Evolutionary conservation across 805 yeast genomes (phyloP).

Genomic region (Yamadazyma phyllophila): DNA sequence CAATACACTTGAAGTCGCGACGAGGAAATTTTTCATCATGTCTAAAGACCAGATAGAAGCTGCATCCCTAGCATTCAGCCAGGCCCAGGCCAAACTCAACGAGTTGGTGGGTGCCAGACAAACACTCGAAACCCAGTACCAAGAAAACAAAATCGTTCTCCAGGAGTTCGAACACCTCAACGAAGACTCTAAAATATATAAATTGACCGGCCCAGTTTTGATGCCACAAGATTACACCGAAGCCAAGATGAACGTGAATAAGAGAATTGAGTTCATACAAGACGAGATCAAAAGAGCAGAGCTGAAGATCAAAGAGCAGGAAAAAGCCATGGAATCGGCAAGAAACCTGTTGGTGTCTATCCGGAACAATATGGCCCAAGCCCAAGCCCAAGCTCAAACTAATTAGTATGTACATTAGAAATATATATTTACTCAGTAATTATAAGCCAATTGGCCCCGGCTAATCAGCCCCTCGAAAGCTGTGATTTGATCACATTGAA

Average conservation of each 20-base stretch:
- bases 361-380: conserved; percentile 27
- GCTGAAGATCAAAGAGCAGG: conserved; percentile 50
- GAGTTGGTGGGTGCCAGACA: conserved; percentile 73
- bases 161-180: conserved; percentile 68
- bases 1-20: no score
- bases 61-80: conserved; percentile 44
- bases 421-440: no score
- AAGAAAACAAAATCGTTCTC: conserved; percentile 87
- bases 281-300: conserved; percentile 78
- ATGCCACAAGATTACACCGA: conserved; percentile 85
- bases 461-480: conserved; percentile 63
- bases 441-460: no score
- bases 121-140: conserved; percentile 87
- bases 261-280: conserved; percentile 84
- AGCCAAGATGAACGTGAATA: conserved; percentile 79
- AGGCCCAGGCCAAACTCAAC: conserved; percentile 45
- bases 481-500: conserved; percentile 72
- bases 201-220: conserved; percentile 87
- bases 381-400: not conserved
- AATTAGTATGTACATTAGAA: not conserved
- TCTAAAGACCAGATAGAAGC: conserved; percentile 38
- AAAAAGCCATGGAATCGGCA: conserved; percentile 52
- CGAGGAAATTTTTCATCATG: conserved; percentile 1
- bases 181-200: conserved; percentile 75
- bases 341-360: conserved; percentile 54